phyloP scores from a whole-genome alignment of 371 early-diverging fungal species.

The Blyttiomyces sp. region DNA sequence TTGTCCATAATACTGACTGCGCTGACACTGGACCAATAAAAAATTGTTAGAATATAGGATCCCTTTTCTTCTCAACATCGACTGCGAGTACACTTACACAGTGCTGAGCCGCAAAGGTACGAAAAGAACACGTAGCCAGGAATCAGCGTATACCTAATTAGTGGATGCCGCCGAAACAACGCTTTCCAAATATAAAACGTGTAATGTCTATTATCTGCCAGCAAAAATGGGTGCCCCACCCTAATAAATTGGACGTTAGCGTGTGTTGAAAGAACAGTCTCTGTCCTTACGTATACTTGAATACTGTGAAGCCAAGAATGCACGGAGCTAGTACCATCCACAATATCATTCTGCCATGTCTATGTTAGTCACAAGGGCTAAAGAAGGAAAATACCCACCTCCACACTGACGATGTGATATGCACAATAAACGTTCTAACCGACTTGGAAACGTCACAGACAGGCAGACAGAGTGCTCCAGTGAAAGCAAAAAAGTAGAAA shows the following conservation, averaged over 20 bases:
- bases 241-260: slow-evolving; percentile 37
- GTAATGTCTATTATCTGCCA: slow-evolving; percentile 94
- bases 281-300: slow-evolving; percentile 56
- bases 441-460: too few relatives aligned
- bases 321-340: too few relatives aligned
- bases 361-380: too few relatives aligned
- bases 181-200: slow-evolving; percentile 92
- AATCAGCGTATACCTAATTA: slow-evolving; percentile 57
- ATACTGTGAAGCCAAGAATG: slow-evolving; percentile 31
- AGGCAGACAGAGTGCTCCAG: too few relatives aligned
- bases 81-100: too few relatives aligned
- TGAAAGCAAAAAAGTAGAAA: slow-evolving; percentile 77
- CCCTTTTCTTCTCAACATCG: not conserved
- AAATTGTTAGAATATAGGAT: not conserved
- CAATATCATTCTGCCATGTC: too few relatives aligned
- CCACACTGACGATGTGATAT: too few relatives aligned
- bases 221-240: slow-evolving; percentile 87
- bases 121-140: slow-evolving; percentile 66
- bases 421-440: too few relatives aligned
- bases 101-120: too few relatives aligned
- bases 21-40: slow-evolving; percentile 4
- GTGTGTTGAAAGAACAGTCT: not conserved
- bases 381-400: too few relatives aligned
- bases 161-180: slow-evolving; percentile 58
- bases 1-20: slow-evolving; percentile 19